Conservation (phyloP, 208 protist genomes). For the Acanthamoeba castellanii region DNA sequence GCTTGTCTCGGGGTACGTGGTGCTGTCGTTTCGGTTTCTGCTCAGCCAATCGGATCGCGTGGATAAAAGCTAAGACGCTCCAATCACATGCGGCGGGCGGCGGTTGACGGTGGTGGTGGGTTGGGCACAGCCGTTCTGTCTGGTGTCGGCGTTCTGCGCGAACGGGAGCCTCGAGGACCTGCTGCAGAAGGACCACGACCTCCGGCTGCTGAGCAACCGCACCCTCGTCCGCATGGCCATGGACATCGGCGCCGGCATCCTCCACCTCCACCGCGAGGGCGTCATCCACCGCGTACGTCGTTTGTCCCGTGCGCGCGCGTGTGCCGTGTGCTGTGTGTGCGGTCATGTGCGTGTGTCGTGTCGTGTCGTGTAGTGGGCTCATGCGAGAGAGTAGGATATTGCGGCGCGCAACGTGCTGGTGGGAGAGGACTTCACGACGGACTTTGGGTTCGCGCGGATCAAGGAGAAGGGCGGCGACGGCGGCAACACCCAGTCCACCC, state of each 20-base stretch:
- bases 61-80: background rate
- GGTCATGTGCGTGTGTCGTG: too few species aligned
- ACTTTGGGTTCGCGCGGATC: conserved; percentile 19
- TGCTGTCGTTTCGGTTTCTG: background rate
- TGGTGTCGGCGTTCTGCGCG: background rate
- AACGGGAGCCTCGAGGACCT: background rate
- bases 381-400: background rate
- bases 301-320: background rate
- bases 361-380: too few species aligned
- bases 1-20: background rate
- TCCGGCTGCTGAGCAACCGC: background rate
- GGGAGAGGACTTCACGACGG: conserved; percentile 21
- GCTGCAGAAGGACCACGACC: conserved; percentile 16
- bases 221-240: background rate
- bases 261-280: conserved; percentile 4
- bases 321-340: background rate
- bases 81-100: too few species aligned
- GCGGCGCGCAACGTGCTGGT: conserved; percentile 20
- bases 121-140: background rate
- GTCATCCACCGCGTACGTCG: background rate
- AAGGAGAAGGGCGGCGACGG: conserved; percentile 26
- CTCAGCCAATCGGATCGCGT: background rate
- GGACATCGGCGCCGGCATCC: conserved; percentile 1
- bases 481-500: background rate
- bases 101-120: too few species aligned